Evolutionary conservation across 345 rosid genomes (phyloP), one percentile per base, ranked within the genome.

Genomic region (Nephelium lappaceum): DNA sequence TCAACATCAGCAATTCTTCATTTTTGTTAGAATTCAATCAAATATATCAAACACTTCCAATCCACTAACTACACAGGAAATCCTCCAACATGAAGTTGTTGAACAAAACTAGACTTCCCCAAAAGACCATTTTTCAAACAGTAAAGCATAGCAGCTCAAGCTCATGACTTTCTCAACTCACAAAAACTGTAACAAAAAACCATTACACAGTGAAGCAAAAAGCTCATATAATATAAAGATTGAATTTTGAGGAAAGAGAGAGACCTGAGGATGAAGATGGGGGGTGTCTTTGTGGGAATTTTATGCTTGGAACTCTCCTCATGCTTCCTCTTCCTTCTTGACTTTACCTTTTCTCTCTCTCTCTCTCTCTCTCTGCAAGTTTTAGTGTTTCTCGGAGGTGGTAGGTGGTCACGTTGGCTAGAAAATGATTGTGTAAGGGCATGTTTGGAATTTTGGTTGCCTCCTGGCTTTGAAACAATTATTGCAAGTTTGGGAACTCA

Each of bases 271-370:
- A 16, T 43, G 88, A 75, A 10, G 83, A 38, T 11, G 63, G 55
- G 7, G 69, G 74, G 79, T 88, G 93, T 77, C 94, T 82, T 73
- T 84, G 85, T 16, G 97, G 95, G 84, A 92, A 92, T 78, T 87
- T 91, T 77, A 93, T 93, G 12, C 91, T 88, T 12, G 93, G 91
- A 75, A 91, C 85, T 88, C 93, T 88, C 88, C 80, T 93, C 90
- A 89, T 39, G 63, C 23, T 51, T 39, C 69, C 49, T 24, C 81
- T 71, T 74, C 64, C 72, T 36, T 43, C 80, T 72, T 47, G 72
- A 1, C 79, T 75, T 80, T 55, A 2, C n/a, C 79, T 63, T 47
- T 36, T 9, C 43, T 4, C 66, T 11, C 71, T 41, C n/a, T 61
- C 19, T 1, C 38, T 38, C 8, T 49, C 16, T 31, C 8, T 4